Evolutionary conservation across 2,329 filamentous ascomycete genomes (phyloP), one percentile per base, ranked within the genome.

Genomic region (Didymella glomerata): DNA sequence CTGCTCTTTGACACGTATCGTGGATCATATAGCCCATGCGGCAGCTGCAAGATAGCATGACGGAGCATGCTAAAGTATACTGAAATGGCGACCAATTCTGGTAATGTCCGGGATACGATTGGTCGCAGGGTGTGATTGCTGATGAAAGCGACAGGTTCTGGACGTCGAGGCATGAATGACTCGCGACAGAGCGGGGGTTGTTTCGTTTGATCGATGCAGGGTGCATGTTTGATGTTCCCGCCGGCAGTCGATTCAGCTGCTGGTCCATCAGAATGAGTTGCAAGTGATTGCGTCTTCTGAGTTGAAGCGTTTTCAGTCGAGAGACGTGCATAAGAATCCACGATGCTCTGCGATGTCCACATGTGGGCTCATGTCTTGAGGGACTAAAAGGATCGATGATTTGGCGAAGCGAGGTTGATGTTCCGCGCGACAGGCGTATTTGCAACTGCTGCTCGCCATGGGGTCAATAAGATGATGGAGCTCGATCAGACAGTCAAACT

Each of bases 181-280:
- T 61, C 54, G 58, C 51, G 41, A 44, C 20, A 46, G 16, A 13
- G 50, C 24, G 24, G 46, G 57, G 54, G 40, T 25, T 22, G 30
- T 36, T 41, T 50, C 28, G 61, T 57, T 51, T 61, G 61, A 61
- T 63, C 61, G 58, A 45, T 59, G 61, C 52, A 64, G 58, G 61
- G 52, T 51, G 47, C 20, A 5, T 45, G 61, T 62, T 64, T 61
- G 55, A 61, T 56, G 45, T 34, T 56, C 58, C 61, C 54, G 54
- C n/a, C 46, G 32, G 55, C 34, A 45, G 28, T 53, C 46, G 44
- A 32, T 13, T 48, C 40, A 30, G 27, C 18, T 18, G 44, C 16
- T 32, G 14, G n/a, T 30, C n/a, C 10, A 13, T 30, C 25, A 30
- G 25, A 9, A 30, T 30, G 44, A 25, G 14, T 46, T 30, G 16